A percentile compares a stretch with the other conserved stretches of the same genome.
phyloP scores from a whole-genome alignment of 805 yeast species.

The Candida bentonensis region DNA sequence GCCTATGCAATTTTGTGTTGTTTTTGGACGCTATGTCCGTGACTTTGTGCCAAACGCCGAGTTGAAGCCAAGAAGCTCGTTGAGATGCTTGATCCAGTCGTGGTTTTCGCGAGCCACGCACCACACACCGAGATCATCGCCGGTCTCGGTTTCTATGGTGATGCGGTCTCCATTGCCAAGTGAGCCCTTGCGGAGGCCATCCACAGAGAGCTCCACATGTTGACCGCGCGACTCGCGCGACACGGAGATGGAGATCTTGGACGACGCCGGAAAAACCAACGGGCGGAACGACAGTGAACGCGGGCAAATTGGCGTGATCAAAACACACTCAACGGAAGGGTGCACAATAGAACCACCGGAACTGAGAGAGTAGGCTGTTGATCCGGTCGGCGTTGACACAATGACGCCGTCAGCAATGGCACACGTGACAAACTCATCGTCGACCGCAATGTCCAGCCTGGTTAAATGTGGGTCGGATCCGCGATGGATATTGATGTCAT shows the following conservation, averaged over 20 bases:
- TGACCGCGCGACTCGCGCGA: conserved; percentile 23
- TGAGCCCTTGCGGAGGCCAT: conserved; percentile 66
- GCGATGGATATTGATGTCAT: conserved; percentile 77
- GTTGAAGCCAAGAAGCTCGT: conserved; percentile 79
- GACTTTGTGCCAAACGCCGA: conserved; percentile 44
- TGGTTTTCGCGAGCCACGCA: conserved; percentile 72
- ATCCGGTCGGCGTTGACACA: conserved; percentile 85
- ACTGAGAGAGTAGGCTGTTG: conserved; percentile 80
- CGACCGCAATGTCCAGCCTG: conserved; percentile 70
- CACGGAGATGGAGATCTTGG: conserved; percentile 37
- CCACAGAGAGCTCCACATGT: conserved; percentile 55
- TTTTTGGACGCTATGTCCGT: neutral
- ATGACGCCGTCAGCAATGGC: conserved; percentile 88
- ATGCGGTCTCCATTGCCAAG: conserved; percentile 51
- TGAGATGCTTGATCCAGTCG: conserved; percentile 88
- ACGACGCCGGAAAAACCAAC: conserved; percentile 60
- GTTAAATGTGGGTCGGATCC: conserved; percentile 81
- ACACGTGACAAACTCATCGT: conserved; percentile 71
- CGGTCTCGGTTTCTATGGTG: conserved; percentile 16
- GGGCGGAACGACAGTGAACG: conserved; percentile 86
- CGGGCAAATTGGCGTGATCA: conserved; percentile 86
- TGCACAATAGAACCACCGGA: conserved; percentile 91
- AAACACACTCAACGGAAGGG: conserved; percentile 69
- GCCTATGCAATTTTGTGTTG: neutral
- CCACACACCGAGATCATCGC: conserved; percentile 48